Conservation (phyloP, 495 filamentous ascomycete genomes). For the Astrothelium macrocarpum region DNA sequence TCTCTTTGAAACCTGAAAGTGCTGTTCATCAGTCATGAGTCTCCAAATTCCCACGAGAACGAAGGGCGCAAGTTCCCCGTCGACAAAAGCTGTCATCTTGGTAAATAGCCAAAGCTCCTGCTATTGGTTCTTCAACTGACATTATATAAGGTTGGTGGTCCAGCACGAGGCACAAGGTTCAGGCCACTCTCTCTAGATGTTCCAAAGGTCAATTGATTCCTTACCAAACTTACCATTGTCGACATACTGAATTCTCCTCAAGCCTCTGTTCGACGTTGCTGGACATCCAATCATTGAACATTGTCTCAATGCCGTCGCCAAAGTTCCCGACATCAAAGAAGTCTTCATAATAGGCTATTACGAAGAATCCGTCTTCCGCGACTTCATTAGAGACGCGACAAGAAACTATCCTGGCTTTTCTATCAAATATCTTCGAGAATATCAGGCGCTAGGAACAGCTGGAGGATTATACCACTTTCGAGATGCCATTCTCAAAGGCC, state of each 20-base stretch:
- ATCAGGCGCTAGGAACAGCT: conserved; percentile 90
- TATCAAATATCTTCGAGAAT: conserved; percentile 95
- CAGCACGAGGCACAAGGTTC: conserved; percentile 91
- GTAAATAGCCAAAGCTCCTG: conserved; percentile 33
- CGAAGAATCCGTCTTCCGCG: conserved; percentile 90
- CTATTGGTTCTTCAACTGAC: conserved; percentile 16
- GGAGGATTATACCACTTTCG: conserved; percentile 99
- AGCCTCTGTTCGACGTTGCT: conserved; percentile 98
- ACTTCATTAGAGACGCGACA: conserved; percentile 88
- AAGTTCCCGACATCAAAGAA: conserved; percentile 86
- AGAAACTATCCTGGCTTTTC: conserved; percentile 80
- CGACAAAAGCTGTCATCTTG: conserved; percentile 64
- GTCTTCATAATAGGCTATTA: conserved; percentile 98
- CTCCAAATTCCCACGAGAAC: conserved; percentile 30
- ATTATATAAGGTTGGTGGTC: conserved; percentile 68
- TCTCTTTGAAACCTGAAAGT: neutral
- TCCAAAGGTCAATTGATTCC: conserved; percentile 66
- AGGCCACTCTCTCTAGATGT: conserved; percentile 92
- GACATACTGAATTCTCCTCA: conserved; percentile 11
- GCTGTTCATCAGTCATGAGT: neutral
- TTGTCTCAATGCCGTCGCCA: conserved; percentile 83
- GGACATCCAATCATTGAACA: conserved; percentile 96
- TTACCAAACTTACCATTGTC: neutral
- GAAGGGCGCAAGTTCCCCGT: conserved; percentile 31
- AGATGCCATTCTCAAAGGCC: conserved; percentile 94